phyloP scores from a whole-genome alignment of 768 basidiomycete genomes.

The Macrolepiota fuliginosa region DNA sequence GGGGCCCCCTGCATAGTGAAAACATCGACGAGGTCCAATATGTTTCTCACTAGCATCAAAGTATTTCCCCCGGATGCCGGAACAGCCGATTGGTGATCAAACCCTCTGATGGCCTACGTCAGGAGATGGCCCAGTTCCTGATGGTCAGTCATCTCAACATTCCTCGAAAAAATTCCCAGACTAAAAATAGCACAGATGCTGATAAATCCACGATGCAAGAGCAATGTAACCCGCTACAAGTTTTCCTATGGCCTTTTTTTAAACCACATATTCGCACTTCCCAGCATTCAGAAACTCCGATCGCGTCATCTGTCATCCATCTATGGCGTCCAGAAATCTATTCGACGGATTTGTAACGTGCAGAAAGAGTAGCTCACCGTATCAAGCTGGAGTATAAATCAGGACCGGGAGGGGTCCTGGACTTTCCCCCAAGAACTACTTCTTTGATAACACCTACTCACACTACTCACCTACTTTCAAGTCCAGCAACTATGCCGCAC shows the following conservation, averaged over 20 bases:
- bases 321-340: background rate
- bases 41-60: too few species aligned
- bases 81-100: too few species aligned
- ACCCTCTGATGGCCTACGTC: too few species aligned
- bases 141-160: background rate
- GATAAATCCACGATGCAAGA: background rate
- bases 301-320: background rate
- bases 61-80: too few species aligned
- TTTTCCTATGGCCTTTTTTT: background rate
- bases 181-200: background rate
- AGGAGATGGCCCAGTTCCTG: too few species aligned
- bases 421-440: background rate
- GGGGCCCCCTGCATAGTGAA: too few species aligned
- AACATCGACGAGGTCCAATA: too few species aligned
- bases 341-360: background rate
- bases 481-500: background rate
- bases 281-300: background rate
- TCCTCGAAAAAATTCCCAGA: background rate
- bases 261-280: background rate
- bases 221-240: background rate
- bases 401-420: background rate
- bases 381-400: background rate
- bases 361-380: background rate
- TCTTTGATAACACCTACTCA: background rate
- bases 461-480: background rate